A percentile compares a stretch with the other conserved stretches of the same genome.
Conservation (phyloP, 768 basidiomycete genomes). For the Strobilomyces confusus region DNA sequence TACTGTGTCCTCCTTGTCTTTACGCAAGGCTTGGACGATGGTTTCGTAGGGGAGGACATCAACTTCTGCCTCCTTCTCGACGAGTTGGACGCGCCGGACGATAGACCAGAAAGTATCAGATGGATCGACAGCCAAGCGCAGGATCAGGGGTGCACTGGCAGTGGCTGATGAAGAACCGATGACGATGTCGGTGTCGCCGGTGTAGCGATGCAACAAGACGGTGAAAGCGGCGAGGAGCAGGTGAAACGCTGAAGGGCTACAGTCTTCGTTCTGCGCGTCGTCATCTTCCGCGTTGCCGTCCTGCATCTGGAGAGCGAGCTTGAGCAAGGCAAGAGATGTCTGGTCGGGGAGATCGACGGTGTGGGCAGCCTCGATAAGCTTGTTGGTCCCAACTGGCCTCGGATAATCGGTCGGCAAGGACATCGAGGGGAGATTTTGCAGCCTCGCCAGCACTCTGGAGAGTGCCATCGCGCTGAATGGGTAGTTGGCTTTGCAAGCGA, state of each 20-base stretch:
- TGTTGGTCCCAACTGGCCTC: constrained; percentile 65
- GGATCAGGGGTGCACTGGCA: constrained; percentile 73
- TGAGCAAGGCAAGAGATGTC: constrained; percentile 73
- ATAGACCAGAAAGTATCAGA: constrained; percentile 87
- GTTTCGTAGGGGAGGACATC: constrained; percentile 81
- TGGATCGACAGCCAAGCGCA: constrained; percentile 80
- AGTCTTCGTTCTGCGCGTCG: constrained; percentile 35
- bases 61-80: constrained; percentile 77
- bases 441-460: constrained; percentile 53
- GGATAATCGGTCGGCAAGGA: constrained; percentile 97
- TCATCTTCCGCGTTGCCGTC: constrained; percentile 47
- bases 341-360: constrained; percentile 66
- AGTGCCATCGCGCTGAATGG: constrained; percentile 33
- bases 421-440: constrained; percentile 83
- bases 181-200: constrained; percentile 90
- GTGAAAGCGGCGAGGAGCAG: constrained; percentile 89
- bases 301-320: constrained; percentile 74
- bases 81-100: constrained; percentile 77
- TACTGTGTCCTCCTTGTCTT: constrained; percentile 56
- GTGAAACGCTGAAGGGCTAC: constrained; percentile 81
- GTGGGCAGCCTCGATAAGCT: constrained; percentile 83
- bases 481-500: neutral
- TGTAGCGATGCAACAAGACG: constrained; percentile 89
- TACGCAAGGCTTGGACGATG: constrained; percentile 64
- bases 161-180: constrained; percentile 84